Conservation (phyloP, 2,329 filamentous ascomycete genomes). For the Seiridium unicorne region DNA sequence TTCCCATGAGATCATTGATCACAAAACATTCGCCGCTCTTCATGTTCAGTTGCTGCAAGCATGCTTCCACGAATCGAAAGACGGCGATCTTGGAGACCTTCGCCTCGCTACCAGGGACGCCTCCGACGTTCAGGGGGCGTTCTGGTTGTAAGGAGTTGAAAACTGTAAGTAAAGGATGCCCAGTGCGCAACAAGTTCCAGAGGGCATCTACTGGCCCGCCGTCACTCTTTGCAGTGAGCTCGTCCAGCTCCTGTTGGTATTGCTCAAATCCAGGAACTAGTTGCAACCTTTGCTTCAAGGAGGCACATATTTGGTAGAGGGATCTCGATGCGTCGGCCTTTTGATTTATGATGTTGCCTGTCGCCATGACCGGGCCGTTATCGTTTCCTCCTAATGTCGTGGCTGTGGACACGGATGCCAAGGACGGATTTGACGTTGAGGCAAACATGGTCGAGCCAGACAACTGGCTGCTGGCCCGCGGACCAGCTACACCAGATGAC, state of each 20-base stretch:
- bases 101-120: conserved; percentile 56
- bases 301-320: conserved; percentile 92
- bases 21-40: conserved; percentile 84
- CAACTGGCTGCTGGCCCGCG: conserved; percentile 57
- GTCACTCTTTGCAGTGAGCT: conserved; percentile 57
- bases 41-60: conserved; percentile 77
- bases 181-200: conserved; percentile 83
- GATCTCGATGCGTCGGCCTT: conserved; percentile 88
- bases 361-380: conserved; percentile 66
- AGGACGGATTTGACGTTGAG: conserved; percentile 15
- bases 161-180: conserved; percentile 80
- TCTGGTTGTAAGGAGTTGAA: conserved; percentile 82
- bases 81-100: conserved; percentile 85
- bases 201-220: conserved; percentile 85
- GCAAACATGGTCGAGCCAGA: conserved; percentile 58
- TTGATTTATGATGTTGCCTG: conserved; percentile 95
- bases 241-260: conserved; percentile 70
- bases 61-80: conserved; percentile 90
- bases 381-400: conserved; percentile 32
- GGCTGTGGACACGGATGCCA: conserved; percentile 16
- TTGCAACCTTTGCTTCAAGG: conserved; percentile 75
- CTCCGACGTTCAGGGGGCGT: conserved; percentile 66
- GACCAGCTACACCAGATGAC: conserved; percentile 48
- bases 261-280: conserved; percentile 81
- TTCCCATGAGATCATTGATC: conserved; percentile 85